Evolutionary conservation across 768 basidiomycete species (phyloP), one percentile per base, ranked within the genome.

Genomic region (Leccinum aurantiacum): DNA sequence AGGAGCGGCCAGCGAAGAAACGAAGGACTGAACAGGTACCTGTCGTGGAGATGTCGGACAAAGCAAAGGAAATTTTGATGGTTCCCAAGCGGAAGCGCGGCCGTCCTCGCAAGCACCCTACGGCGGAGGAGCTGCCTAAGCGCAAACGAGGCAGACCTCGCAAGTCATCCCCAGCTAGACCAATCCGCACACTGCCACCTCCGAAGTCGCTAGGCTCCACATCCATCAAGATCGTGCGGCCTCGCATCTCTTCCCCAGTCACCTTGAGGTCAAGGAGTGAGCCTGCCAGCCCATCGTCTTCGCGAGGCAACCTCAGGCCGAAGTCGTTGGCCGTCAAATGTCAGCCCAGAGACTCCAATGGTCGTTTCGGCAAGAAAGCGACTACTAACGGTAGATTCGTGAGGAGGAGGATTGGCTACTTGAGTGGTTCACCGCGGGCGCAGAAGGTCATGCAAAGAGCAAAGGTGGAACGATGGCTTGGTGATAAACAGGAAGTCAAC

Each of bases 341-440:
- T 11, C 88, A 89, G 65, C 88, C 88, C 2, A 79, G 88, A 59
- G 82, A 84, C 55, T 74, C 73, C 17, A 88, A 89, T 62, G 88
- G 88, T 47, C 79, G 86, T 17, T 89, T 90, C 63, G 86, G 86
- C 37, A 85, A 82, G 75, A 88, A 88, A 69, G 77, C 75, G 37
- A 75, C 74, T 17, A 81, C 79, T 13, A 78, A 81, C 52, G 80
- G 80, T 53, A 76, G 71, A 66, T 77, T 74, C 57, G 67, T 76
- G 60, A 76, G 79, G 65, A 79, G 71, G 68, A 69, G 73, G 54
- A 58, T 71, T 55, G 41, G 62, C 35, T 51, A 41, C 61, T 51
- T 67, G 35, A 64, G 54, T 61, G 67, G 63, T 62, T 56, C 74
- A 22, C 72, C 78, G 15, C 76, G 79, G 19, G 75, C 76, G 0